Conservation (phyloP, 2,329 filamentous ascomycete genomes). For the Monosporascus sp. region DNA sequence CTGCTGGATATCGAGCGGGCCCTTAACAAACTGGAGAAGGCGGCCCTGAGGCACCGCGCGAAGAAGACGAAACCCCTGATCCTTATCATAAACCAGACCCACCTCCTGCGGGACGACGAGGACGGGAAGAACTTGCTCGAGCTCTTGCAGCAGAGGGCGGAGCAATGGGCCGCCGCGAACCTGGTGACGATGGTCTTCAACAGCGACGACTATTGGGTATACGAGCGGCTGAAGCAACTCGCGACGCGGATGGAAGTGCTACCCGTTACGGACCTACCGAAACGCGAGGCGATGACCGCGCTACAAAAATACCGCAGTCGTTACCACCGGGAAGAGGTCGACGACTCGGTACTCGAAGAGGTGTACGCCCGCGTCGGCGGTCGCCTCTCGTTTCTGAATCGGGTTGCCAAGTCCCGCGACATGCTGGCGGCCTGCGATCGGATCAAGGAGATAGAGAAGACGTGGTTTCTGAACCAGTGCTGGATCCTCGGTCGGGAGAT, state of each 20-base stretch:
- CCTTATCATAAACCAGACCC: conserved; percentile 91
- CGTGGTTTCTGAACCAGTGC: conserved; percentile 75
- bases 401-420: conserved; percentile 78
- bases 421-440: conserved; percentile 74
- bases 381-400: conserved; percentile 78
- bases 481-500: conserved; percentile 70
- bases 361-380: conserved; percentile 87
- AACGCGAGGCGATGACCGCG: conserved; percentile 69
- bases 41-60: conserved; percentile 68
- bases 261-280: conserved; percentile 76
- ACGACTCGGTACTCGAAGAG: conserved; percentile 56
- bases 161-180: conserved; percentile 91
- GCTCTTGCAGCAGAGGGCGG: conserved; percentile 88
- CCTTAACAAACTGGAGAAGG: conserved; percentile 96
- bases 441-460: conserved; percentile 67
- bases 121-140: conserved; percentile 92
- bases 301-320: conserved; percentile 73
- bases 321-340: conserved; percentile 63
- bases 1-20: conserved; percentile 93
- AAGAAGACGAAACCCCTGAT: conserved; percentile 65
- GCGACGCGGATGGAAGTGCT: conserved; percentile 94
- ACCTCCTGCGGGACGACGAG: conserved; percentile 85
- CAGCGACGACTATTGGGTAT: conserved; percentile 97
- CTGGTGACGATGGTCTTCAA: conserved; percentile 93
- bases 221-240: conserved; percentile 87